Base-by-base conservation (phyloP, 2,329 filamentous ascomycete genomes). In the Penicillium sp. region DNA sequence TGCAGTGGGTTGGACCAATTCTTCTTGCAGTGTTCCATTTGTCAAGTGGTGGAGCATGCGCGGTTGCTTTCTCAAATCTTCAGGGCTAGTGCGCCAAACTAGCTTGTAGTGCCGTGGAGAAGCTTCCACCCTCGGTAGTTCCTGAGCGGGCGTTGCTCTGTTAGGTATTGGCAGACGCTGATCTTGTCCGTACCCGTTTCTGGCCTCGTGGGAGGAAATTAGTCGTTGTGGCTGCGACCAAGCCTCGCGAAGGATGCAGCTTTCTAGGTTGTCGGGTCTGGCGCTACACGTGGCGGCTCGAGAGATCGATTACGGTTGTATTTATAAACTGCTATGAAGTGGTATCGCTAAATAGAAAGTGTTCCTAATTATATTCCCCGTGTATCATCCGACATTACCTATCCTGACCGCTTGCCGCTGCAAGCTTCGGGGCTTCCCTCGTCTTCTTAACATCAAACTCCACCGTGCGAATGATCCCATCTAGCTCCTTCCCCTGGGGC, bases 391-490 rank as follows among this genome's bases (percentile, higher is more conserved):
- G 46, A 56, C 30, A 21, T 56, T 35, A 26, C 26, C 26, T 26
- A 41, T 38, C 26, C 45, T 41, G 44, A 48, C 4, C 13, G 15
- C 35, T n/a, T 21, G 50, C 52, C 7, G 15, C 8, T 8, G n/a
- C 3, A 31, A n/a, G 23, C 44, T 49, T 7, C 7, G 31, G 7
- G 23, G 23, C 23, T 9, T 19, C 5, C 11, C 30, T 23, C 13
- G 52, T 61, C 41, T 71, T 67, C 23, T 71, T 66, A 44, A 73
- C 63, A 21, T 73, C 67, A 53, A 73, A 71, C 59, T 70, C 68
- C 26, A 72, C 66, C 1, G 71, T 73, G 11, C 66, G 69, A 38
- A 72, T 50, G 47, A 73, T 73, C 17, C 69, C 70, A 17, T 70
- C 68, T 29, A 56, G 9, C 6, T 53, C 57, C 17, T 57, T 53